Evolutionary conservation across 176 grass and related monocot species (phyloP), one percentile per base, ranked within the genome.

Genomic region (Chrysopogon serrulatus): DNA sequence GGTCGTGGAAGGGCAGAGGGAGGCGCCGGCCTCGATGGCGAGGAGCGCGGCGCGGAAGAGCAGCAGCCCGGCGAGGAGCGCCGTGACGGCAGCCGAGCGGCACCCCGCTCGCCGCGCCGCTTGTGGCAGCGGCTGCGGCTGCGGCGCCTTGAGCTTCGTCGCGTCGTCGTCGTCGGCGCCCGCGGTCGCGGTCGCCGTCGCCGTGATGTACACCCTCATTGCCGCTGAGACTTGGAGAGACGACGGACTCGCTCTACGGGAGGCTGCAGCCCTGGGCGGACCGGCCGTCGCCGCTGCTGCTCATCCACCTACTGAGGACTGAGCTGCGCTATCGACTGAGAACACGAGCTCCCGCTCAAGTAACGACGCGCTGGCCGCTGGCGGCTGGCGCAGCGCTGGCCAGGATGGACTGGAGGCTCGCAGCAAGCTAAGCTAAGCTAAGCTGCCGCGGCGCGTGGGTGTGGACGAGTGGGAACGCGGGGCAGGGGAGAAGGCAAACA

Each of bases 11-110:
- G 95, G 75, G 89, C 95, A 93, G 64, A 98, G 87, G 13, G 92
- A 90, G 75, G 87, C 89, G 21, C 93, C 91, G 47, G 93, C 84
- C 59, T 99, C 97, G 48, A 99, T 56, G 53, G 88, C 88, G 72
- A 99, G 90, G 67, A 99, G 92, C 23, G 88, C 93, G 44, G 89
- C 64, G 49, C 97, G 87, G 63, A 96, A 82, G 86, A 99, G 84
- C 57, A 99, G 91, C 82, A 96, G 63, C 3, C 89, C 93, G 9
- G 88, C 87, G n/a, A 96, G 60, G 83, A 99, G 78, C 33, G 85
- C 89, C 77, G 91, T 80, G 23, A 85, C 89, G 19, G 94, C 41
- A 6, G 51, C 45, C 31, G 94, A 84, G 2, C 97, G 91, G 47
- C 59, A 90, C 1, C 87, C 72, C n/a, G n/a, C n/a, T 51, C 84